phyloP scores from a whole-genome alignment of 805 yeast species.

The Wickerhamomyces queroliae region DNA sequence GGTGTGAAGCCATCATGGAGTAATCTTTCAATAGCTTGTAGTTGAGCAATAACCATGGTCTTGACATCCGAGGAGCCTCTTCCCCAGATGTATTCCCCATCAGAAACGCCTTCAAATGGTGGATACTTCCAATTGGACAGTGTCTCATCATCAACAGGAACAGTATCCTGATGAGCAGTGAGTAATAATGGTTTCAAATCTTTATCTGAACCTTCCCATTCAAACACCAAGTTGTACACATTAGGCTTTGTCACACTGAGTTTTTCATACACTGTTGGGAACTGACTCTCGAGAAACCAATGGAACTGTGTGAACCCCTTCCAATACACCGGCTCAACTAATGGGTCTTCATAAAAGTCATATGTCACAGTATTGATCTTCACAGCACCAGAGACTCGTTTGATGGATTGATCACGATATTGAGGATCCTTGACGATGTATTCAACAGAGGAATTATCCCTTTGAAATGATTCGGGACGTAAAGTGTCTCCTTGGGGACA shows the following conservation, averaged over 20 bases:
- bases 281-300: slow-evolving; percentile 41
- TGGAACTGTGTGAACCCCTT: slow-evolving; percentile 31
- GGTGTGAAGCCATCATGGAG: slow-evolving; percentile 42
- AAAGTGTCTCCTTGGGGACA: slow-evolving; percentile 19
- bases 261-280: slow-evolving; percentile 41
- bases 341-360: slow-evolving; percentile 36
- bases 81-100: slow-evolving; percentile 62
- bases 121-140: slow-evolving; percentile 53
- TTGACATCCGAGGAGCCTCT: slow-evolving; percentile 75
- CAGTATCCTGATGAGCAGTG: slow-evolving; percentile 79
- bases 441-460: slow-evolving; percentile 27
- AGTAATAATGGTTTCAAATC: slow-evolving; percentile 58
- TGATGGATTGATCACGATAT: slow-evolving; percentile 31
- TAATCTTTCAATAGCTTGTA: slow-evolving; percentile 54
- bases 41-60: slow-evolving; percentile 52
- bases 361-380: slow-evolving; percentile 44
- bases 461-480: slow-evolving; percentile 22
- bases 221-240: slow-evolving; percentile 55
- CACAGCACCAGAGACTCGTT: slow-evolving; percentile 42
- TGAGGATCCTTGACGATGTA: slow-evolving; percentile 28
- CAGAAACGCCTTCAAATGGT: slow-evolving; percentile 61
- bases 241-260: slow-evolving; percentile 53
- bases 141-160: slow-evolving; percentile 63
- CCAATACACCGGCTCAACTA: slow-evolving; percentile 35
- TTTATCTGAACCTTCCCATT: slow-evolving; percentile 51